Evolutionary conservation across 441 rosid species (phyloP).

Genomic region (Theobroma grandiflorum): DNA sequence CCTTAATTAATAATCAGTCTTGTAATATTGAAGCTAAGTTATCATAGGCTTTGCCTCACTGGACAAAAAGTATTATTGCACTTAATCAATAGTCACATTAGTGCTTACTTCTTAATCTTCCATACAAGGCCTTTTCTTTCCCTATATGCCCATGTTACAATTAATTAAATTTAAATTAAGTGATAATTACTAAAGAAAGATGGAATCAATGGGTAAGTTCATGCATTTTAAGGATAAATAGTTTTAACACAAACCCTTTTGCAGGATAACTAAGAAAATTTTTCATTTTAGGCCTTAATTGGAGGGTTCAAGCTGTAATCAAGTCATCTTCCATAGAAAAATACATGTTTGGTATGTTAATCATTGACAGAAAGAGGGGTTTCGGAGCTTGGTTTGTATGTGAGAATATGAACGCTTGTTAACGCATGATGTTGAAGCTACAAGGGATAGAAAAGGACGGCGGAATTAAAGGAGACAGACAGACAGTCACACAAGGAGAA

Average conservation of each 20-base stretch:
- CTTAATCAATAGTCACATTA: too few relatives aligned
- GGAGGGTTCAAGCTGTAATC: neutral
- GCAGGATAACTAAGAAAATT: neutral
- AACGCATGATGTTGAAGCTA: neutral
- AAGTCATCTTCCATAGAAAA: neutral
- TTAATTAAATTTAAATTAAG: too few relatives aligned
- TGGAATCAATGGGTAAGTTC: too few relatives aligned
- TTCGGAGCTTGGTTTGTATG: neutral
- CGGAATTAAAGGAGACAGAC: constrained; percentile 20
- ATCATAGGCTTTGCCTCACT: neutral
- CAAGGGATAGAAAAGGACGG: constrained; percentile 24
- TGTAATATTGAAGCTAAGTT: neutral
- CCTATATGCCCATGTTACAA: too few relatives aligned
- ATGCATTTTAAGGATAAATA: too few relatives aligned
- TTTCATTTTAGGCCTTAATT: too few relatives aligned
- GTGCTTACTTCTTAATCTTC: neutral
- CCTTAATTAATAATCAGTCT: neutral
- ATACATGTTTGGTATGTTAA: neutral
- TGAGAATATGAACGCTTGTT: constrained; percentile 13
- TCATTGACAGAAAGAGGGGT: neutral
- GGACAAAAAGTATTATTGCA: neutral
- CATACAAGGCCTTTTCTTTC: neutral
- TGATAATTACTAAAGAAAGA: too few relatives aligned
- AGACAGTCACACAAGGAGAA: constrained; percentile 17
- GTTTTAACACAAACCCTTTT: neutral